Evolutionary conservation across 2,329 filamentous ascomycete species (phyloP), one percentile per base, ranked within the genome.

Genomic region (Sporothrix pseudoabietina): DNA sequence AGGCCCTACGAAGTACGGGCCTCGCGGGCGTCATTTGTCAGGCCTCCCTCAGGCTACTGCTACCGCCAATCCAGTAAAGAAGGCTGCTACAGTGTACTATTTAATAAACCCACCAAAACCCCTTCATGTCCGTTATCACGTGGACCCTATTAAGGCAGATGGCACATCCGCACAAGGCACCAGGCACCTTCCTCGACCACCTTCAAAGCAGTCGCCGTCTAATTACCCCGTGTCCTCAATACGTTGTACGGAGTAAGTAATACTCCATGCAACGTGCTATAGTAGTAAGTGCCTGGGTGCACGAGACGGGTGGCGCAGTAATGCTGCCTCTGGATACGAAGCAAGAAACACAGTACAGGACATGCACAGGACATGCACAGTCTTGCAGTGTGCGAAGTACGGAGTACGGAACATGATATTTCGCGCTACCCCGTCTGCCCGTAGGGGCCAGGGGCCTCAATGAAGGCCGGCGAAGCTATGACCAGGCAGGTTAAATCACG

Each of bases 21-120:
- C 30, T 26, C 16, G 26, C 26, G 32, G 66, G 44, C 26, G 47
- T 14, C 16, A 69, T 69, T 69, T 69, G 66, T 69, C 66, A 69
- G 44, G 52, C 52, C 30, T 55, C 7, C 44, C 14, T 49, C 44
- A 49, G 44, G 47, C 19, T 39, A 32, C 39, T 19, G 8, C 41
- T 19, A 16, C 41, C 12, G 22, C 22, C 63, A 30, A 32, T 66
- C 22, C 39, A 32, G 12, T 12, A 49, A 19, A 39, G 59, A 44
- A 41, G 19, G 35, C 59, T 63, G 26, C 26, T 26, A 26, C 26
- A 26, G 26, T 26, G 26, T 26, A 26, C 1, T n/a, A n/a, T n/a
- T n/a, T 26, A 26, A 26, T 26, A 44, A 30, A 41, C 12, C 10
- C 44, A 49, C 6, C 44, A 6, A 49, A 19, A 1, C 26, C 26